Percentiles rank a stretch among this genome's conserved stretches.
phyloP scores from a whole-genome alignment of 2,329 filamentous ascomycete genomes.

The Teratosphaeria viscida region DNA sequence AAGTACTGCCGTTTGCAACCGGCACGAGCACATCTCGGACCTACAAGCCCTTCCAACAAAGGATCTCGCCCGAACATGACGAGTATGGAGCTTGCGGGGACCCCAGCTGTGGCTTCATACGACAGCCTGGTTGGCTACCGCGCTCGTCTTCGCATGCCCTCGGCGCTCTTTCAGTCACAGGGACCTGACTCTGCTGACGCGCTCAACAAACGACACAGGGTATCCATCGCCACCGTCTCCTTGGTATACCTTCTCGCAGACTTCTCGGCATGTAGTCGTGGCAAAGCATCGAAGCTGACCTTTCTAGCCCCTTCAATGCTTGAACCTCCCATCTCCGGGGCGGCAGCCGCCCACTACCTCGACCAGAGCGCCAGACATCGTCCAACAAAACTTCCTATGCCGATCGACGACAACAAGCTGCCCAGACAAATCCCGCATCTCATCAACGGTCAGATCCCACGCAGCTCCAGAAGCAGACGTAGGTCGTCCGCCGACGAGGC shows the following conservation, averaged over 20 bases:
- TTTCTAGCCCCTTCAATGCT: conserved; percentile 3
- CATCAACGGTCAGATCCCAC: conserved; percentile 3
- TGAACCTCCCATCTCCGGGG: background rate
- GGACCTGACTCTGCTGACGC: background rate
- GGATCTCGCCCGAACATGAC: background rate
- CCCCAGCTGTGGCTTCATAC: background rate
- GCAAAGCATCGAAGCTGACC: background rate
- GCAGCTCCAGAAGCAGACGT: background rate
- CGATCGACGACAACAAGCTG: background rate
- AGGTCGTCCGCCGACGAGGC: conserved; percentile 1
- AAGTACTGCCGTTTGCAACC: background rate
- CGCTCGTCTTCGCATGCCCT: background rate
- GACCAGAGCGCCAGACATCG: background rate
- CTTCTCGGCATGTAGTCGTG: background rate
- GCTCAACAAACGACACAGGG: background rate
- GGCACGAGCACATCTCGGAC: background rate
- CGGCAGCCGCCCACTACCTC: background rate
- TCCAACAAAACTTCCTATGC: background rate
- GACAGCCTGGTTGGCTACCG: background rate
- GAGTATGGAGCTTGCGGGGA: background rate
- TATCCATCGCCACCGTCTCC: conserved; percentile 6
- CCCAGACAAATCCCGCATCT: conserved; percentile 5
- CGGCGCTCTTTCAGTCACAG: background rate
- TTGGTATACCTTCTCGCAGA: conserved; percentile 2
- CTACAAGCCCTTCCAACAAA: background rate